Conservation (phyloP, 208 protist genomes). For the Herpetomonas samuelpessoai region DNA sequence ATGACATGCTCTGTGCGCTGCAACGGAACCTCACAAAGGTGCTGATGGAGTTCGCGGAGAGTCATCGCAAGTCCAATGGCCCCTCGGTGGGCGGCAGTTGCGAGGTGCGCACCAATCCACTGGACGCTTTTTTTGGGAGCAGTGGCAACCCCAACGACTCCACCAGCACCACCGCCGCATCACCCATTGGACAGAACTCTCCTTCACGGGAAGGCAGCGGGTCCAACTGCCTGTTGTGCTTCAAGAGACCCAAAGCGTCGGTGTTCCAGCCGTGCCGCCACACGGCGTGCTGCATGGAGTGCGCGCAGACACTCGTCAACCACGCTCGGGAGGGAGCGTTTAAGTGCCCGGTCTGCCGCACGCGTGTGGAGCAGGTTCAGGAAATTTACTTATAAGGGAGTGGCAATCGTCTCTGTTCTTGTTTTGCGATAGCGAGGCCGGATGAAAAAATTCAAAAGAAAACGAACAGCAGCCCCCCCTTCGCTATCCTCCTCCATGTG, state of each 20-base stretch:
- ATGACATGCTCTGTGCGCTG: conserved; percentile 24
- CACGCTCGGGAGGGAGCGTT: conserved; percentile 43
- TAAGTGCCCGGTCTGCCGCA: conserved; percentile 48
- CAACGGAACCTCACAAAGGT: conserved; percentile 16
- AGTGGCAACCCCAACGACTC: too few relatives aligned
- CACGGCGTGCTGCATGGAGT: conserved; percentile 41
- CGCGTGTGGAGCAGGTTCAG: conserved; percentile 20
- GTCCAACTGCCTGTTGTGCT: conserved; percentile 55
- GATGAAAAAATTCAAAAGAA: too few relatives aligned
- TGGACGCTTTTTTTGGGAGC: conserved; percentile 16
- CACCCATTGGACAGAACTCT: background rate
- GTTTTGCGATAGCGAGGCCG: too few relatives aligned
- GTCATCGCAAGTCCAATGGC: background rate
- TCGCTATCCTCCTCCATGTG: too few relatives aligned
- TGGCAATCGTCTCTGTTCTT: too few relatives aligned
- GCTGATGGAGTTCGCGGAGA: conserved; percentile 19
- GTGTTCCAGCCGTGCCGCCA: conserved; percentile 71
- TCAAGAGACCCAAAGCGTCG: conserved; percentile 17
- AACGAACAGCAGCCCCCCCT: too few relatives aligned
- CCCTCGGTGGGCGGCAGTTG: background rate
- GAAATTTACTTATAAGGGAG: conserved; percentile 35
- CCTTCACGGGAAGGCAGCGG: background rate
- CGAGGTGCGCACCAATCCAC: background rate
- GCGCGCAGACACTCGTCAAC: conserved; percentile 34
- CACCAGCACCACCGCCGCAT: background rate